Evolutionary conservation across 306 rosid genomes (phyloP).

Genomic region (Prinsepia uniflora): DNA sequence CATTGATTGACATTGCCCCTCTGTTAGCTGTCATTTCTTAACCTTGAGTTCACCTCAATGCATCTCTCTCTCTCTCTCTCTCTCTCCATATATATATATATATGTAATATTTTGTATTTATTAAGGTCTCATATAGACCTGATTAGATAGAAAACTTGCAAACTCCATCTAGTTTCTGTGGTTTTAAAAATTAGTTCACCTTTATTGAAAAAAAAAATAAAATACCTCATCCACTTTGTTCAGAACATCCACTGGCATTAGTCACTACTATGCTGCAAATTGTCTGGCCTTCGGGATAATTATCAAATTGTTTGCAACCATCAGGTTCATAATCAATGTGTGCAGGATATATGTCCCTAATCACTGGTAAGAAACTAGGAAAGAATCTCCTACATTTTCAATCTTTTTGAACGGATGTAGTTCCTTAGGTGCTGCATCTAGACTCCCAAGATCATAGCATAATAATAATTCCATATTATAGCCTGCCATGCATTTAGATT

Average conservation of each 20-base stretch:
- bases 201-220: no score
- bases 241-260: background rate
- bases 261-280: background rate
- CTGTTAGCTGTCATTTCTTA: conserved; percentile 18
- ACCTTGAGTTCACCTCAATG: conserved; percentile 13
- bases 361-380: background rate
- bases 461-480: background rate
- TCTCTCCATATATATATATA: background rate
- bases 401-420: background rate
- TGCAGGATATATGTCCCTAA: background rate
- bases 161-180: background rate
- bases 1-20: conserved; percentile 7
- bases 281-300: background rate
- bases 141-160: background rate
- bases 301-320: background rate
- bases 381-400: background rate
- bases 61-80: conserved; percentile 16
- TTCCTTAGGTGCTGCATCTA: background rate
- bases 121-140: no score
- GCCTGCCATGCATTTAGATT: background rate
- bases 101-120: background rate
- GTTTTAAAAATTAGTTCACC: background rate
- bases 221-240: background rate
- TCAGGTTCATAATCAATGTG: background rate
- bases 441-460: background rate